Evolutionary conservation across 352 stramenopile species (phyloP), one percentile per base, ranked within the genome.

Genomic region (Halophytophthora polymorphica): DNA sequence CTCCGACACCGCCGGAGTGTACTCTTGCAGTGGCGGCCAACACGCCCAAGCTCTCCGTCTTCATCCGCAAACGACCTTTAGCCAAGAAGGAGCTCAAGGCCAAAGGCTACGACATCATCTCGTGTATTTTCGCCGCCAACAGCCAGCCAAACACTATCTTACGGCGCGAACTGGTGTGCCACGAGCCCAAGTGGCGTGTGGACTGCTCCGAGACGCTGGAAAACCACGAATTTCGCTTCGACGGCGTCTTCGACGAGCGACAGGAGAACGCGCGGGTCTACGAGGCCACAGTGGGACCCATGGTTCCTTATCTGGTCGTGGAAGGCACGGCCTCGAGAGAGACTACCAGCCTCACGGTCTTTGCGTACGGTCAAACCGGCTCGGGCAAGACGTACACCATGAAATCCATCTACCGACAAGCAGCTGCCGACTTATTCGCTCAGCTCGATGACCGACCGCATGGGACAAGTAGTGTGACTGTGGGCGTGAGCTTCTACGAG

Each of bases 361-460:
- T 99, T 73, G 96, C 95, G 2, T 99, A 99, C 73, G 97, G 97
- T 7, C 96, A 99, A 77, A 98, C 93, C 6, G 93, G 94, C 31
- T 89, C 76, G 0, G 93, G 93, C 8, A 98, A 97, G 58, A 97
- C 88, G 33, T 98, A 90, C 59, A 98, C 94, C 0, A 98, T 98
- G 93, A 79, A 83, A 44, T 77, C 73, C 5, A 74, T 92, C 21
- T 90, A 86, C 48, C 71, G 71, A 6, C 71, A 88, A 45, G 75
- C 73, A 12, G 71, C 77, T 1, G 49, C 51, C 3, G 82, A 89
- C 47, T 60, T 92, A 13, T 92, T 92, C 43, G 58, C 58, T 3
- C 64, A 71, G 8, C 58, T 86, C 21, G 45, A 66, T 12, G 53
- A 58, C 18, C 11, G 56, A 17, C 41, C 41, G 39, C 39, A 59